Evolutionary conservation across 2,329 filamentous ascomycete species (phyloP).

Genomic region (Alternaria longipes): DNA sequence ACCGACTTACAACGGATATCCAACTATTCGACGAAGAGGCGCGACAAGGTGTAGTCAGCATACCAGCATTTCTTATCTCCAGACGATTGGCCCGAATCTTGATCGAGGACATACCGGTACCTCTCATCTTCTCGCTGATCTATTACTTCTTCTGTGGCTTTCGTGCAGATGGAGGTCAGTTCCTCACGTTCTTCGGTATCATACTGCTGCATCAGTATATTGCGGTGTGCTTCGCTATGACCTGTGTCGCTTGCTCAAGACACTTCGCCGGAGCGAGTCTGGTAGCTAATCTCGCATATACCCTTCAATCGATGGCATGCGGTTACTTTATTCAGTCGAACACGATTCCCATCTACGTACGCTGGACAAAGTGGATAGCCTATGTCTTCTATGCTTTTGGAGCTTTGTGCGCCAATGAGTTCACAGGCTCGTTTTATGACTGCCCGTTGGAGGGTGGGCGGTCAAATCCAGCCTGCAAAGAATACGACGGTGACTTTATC

Average conservation of each 20-base stretch:
- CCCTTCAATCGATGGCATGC: slow-evolving; percentile 76
- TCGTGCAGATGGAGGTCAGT: slow-evolving; percentile 68
- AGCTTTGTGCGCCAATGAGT: slow-evolving; percentile 76
- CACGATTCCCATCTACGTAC: slow-evolving; percentile 78
- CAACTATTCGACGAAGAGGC: slow-evolving; percentile 78
- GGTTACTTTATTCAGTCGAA: slow-evolving; percentile 80
- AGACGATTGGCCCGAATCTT: slow-evolving; percentile 73
- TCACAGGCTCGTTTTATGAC: slow-evolving; percentile 75
- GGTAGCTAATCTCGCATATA: slow-evolving; percentile 76
- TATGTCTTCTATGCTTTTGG: slow-evolving; percentile 76
- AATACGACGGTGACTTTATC: slow-evolving; percentile 75
- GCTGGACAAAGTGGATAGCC: slow-evolving; percentile 76
- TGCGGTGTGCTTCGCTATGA: slow-evolving; percentile 74
- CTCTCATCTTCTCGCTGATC: slow-evolving; percentile 73
- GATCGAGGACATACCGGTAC: slow-evolving; percentile 77
- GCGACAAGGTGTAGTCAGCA: slow-evolving; percentile 75
- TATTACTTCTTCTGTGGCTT: slow-evolving; percentile 84
- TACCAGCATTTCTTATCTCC: slow-evolving; percentile 74
- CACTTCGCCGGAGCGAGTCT: slow-evolving; percentile 76
- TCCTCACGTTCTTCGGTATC: slow-evolving; percentile 76
- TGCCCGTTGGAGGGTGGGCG: slow-evolving; percentile 72
- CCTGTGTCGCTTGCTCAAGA: slow-evolving; percentile 71
- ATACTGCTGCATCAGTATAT: slow-evolving; percentile 77
- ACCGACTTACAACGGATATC: slow-evolving; percentile 78
- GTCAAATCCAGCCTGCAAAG: slow-evolving; percentile 70